Evolutionary conservation across 495 filamentous ascomycete genomes (phyloP).

Genomic region (Penicillium ochrochloron): DNA sequence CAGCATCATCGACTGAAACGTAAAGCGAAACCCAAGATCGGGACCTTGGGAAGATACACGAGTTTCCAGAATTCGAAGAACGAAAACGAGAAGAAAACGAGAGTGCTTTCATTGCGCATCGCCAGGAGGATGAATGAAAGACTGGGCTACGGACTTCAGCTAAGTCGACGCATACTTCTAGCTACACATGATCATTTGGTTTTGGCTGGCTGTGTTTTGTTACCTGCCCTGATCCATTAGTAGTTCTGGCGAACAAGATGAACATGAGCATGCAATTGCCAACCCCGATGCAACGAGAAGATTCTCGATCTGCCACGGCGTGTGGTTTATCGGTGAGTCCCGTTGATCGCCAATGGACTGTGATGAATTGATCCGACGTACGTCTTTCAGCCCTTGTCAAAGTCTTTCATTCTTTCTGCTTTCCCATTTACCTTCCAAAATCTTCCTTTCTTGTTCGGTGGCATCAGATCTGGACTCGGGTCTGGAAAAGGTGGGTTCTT

Average conservation of each 20-base stretch:
- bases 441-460: constrained; percentile 11
- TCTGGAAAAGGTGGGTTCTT: constrained; percentile 11
- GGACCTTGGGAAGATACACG: not conserved
- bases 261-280: constrained; percentile 5
- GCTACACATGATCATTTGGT: constrained; percentile 34
- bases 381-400: constrained; percentile 22
- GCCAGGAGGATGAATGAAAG: not conserved
- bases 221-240: constrained; percentile 43
- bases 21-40: not conserved
- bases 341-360: constrained; percentile 1
- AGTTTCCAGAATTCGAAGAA: not conserved
- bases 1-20: not conserved
- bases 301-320: constrained; percentile 9
- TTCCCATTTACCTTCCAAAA: not conserved
- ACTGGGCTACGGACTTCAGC: constrained; percentile 38
- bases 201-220: constrained; percentile 28
- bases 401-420: constrained; percentile 9
- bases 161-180: constrained; percentile 52
- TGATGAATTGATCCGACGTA: constrained; percentile 24
- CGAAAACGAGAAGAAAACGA: not conserved
- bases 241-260: constrained; percentile 37
- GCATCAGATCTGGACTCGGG: constrained; percentile 5
- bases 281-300: not conserved
- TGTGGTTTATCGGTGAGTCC: constrained; percentile 17
- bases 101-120: not conserved